Evolutionary conservation across 257 asterid genomes (phyloP).

Genomic region (Solanum microdontum): DNA sequence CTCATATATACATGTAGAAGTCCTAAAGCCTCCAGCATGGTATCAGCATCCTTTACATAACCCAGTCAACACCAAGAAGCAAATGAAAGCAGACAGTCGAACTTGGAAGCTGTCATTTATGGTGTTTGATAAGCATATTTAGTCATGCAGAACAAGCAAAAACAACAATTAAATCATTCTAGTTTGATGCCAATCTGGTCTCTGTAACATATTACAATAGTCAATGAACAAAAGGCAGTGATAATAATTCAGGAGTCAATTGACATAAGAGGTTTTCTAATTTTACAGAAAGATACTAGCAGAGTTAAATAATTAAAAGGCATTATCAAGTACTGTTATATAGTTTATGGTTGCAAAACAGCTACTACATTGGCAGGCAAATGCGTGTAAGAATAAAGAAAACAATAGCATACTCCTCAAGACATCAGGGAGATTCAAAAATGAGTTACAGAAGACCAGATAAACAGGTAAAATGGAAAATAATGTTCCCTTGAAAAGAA

Average conservation of each 20-base stretch:
- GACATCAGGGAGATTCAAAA: background rate
- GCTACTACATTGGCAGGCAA: background rate
- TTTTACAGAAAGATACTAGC: background rate
- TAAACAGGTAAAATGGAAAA: background rate
- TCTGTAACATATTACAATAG: background rate
- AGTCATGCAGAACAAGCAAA: background rate
- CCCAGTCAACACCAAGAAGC: background rate
- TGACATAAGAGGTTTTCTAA: background rate
- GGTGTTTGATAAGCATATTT: background rate
- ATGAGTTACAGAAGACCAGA: background rate
- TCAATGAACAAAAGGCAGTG: background rate
- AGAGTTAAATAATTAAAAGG: background rate
- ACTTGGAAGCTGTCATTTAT: background rate
- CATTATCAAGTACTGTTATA: background rate
- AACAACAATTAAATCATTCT: background rate
- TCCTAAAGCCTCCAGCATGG: background rate
- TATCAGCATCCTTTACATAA: background rate
- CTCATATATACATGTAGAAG: background rate
- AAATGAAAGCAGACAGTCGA: background rate
- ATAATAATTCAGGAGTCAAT: background rate
- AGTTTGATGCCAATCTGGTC: background rate
- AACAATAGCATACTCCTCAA: background rate
- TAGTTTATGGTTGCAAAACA: background rate
- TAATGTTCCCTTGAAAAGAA: background rate
- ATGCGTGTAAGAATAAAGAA: background rate